These are phyloP conservation scores for Phaffomyces antillensis DNA, from an alignment of 805 yeast genomes.

Conservation along the genomic window DNA sequence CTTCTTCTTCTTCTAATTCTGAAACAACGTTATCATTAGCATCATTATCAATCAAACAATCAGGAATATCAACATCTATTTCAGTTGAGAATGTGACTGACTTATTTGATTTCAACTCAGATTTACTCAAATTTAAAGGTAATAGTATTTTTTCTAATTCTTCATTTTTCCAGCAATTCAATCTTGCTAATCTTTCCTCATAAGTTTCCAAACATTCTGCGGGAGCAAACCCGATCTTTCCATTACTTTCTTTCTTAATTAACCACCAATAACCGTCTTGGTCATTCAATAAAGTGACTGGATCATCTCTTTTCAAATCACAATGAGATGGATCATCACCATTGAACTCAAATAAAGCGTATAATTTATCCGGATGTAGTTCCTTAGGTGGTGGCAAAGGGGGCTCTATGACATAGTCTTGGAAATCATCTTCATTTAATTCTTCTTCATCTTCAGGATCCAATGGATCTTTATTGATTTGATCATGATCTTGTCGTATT, in stretches of 20 bases:
- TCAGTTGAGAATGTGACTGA: slow-evolving; percentile 19
- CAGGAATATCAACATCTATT: slow-evolving; percentile 15
- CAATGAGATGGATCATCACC: slow-evolving; percentile 96
- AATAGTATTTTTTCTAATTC: slow-evolving; percentile 30
- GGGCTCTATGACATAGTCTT: slow-evolving; percentile 31
- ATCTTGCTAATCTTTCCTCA: slow-evolving; percentile 82
- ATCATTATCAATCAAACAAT: slow-evolving; percentile 5
- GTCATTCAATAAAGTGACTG: slow-evolving; percentile 77
- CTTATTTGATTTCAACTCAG: slow-evolving; percentile 10
- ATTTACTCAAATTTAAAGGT: slow-evolving; percentile 4
- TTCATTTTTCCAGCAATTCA: slow-evolving; percentile 90
- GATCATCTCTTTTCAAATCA: slow-evolving; percentile 68
- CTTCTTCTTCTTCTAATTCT: slow-evolving; percentile 1
- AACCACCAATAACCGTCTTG: slow-evolving; percentile 97
- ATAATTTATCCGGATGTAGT: slow-evolving; percentile 73
- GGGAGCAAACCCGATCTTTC: slow-evolving; percentile 88
- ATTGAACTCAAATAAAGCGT: slow-evolving; percentile 78
- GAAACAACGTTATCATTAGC: slow-evolving; percentile 17
- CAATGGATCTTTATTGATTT: slow-evolving; percentile 11
- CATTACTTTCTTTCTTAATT: slow-evolving; percentile 51
- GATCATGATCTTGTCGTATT: slow-evolving; percentile 1
- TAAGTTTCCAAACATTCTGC: slow-evolving; percentile 93
- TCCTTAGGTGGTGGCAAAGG: slow-evolving; percentile 63
- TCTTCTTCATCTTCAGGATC: slow-evolving; percentile 23
- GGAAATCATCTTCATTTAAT: slow-evolving; percentile 29